Base-by-base conservation (phyloP, 768 basidiomycete species). In the Macrolepiota fuliginosa region DNA sequence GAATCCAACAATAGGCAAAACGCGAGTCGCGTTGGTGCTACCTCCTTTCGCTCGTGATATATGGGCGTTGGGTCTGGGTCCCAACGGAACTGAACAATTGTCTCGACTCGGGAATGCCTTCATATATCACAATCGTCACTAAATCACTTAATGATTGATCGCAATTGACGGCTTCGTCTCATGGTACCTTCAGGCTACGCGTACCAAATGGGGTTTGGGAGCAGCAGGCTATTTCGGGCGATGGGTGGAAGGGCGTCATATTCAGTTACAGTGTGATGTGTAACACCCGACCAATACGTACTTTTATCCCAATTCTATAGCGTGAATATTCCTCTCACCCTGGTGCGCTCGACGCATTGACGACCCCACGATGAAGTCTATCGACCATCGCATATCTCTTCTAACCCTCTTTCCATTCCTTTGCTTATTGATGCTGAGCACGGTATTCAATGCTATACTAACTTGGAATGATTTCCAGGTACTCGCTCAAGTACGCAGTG, bases 391-490 rank as follows among this genome's bases (percentile, higher is more conserved):
- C 13, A 19, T 52, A 15, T 32, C 58, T 7, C 6, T 59, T 40
- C 50, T 40, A 3, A 7, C 32, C 12, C 11, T 59, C 3, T 25
- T 59, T 4, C 58, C 58, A 4, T 22, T 59, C n/a, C 19, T 59
- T 13, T 15, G 24, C n/a, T 3, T 52, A 7, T 22, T 59, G 13
- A 9, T 32, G 4, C 12, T 59, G 36, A 52, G 58, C 50, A 52
- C 58, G 4, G 19, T 52, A 7, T 42, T 59, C 58, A 59, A 52
- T 32, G 50, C 50, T 15, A 42, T 24, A n/a, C 12, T 45, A 39
- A 52, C 58, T 15, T 59, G 49, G 50, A 51, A 52, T 29, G 58
- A 59, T 27, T 42, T 59, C 40, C 50, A 29, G 4, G 17, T 52
- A 12, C 25, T 59, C 10, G 17, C 24, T 2, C 40, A 37, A 11